phyloP scores from a whole-genome alignment of 768 basidiomycete species.

The Cystoderma amianthinum region DNA sequence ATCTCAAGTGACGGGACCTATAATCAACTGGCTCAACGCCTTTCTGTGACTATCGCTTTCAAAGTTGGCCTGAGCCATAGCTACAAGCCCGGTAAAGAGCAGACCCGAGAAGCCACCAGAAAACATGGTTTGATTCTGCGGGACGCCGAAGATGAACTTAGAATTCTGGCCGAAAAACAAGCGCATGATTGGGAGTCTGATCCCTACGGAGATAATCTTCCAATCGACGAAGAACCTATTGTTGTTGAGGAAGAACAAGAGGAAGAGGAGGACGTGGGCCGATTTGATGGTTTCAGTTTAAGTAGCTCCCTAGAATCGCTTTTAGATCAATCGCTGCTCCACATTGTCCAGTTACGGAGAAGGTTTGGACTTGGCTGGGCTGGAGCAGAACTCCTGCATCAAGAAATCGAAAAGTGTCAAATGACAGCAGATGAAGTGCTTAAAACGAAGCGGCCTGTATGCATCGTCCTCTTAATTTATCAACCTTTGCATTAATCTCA shows the following conservation, averaged over 20 bases:
- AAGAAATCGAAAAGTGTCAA: conserved; percentile 39
- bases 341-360: conserved; percentile 42
- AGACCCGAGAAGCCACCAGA: conserved; percentile 39
- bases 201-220: conserved; percentile 15
- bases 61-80: conserved; percentile 52
- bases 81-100: conserved; percentile 54
- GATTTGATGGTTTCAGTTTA: conserved; percentile 58
- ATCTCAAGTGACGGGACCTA: conserved; percentile 36
- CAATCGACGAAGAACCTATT: conserved; percentile 5
- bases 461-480: too few relatives aligned
- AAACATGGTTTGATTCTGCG: conserved; percentile 41
- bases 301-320: conserved; percentile 57
- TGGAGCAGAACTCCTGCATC: conserved; percentile 50
- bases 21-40: conserved; percentile 20
- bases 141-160: conserved; percentile 33
- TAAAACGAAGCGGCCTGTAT: conserved; percentile 20
- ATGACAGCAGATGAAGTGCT: conserved; percentile 30
- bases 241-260: conserved; percentile 16
- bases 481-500: too few relatives aligned
- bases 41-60: conserved; percentile 36
- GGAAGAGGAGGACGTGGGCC: conserved; percentile 24
- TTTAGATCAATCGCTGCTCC: conserved; percentile 49
- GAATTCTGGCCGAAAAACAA: conserved; percentile 23
- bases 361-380: conserved; percentile 60
- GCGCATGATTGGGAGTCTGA: conserved; percentile 18